These are phyloP conservation scores for Calonectria pseudoturangicola DNA, from an alignment of 2,329 filamentous ascomycete species.

Conservation along the genomic window DNA sequence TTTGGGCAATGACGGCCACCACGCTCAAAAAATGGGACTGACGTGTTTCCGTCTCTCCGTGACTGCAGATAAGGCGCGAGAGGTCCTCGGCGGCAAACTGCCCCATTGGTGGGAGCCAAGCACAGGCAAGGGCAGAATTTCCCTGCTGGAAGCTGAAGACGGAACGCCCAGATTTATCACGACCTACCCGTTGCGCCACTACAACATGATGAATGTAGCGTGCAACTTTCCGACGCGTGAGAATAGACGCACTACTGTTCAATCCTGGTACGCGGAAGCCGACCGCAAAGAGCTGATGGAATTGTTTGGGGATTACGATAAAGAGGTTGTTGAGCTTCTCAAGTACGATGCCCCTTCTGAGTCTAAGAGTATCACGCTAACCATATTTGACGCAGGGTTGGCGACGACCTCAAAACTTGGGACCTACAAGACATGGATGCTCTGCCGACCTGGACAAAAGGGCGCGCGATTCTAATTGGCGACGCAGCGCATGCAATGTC, in stretches of 20 bases:
- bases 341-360: not conserved
- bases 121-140: slow-evolving; percentile 28
- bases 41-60: slow-evolving; percentile 31
- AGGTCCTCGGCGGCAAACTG: slow-evolving; percentile 24
- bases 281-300: slow-evolving; percentile 30
- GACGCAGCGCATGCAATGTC: slow-evolving; percentile 34
- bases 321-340: slow-evolving; percentile 23
- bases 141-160: slow-evolving; percentile 30
- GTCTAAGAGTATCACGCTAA: not conserved
- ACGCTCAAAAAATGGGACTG: slow-evolving; percentile 31
- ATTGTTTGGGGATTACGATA: slow-evolving; percentile 26
- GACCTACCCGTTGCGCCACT: slow-evolving; percentile 25
- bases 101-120: slow-evolving; percentile 30
- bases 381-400: not conserved
- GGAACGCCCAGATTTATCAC: slow-evolving; percentile 33
- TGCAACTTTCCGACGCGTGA: slow-evolving; percentile 33
- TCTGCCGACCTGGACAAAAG: slow-evolving; percentile 23
- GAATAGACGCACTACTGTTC: slow-evolving; percentile 22
- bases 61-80: slow-evolving; percentile 17
- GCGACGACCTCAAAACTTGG: slow-evolving; percentile 34
- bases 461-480: slow-evolving; percentile 17
- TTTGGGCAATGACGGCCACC: slow-evolving; percentile 12
- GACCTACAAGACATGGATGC: slow-evolving; percentile 34
- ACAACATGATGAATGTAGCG: slow-evolving; percentile 33
- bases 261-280: slow-evolving; percentile 30